Conservation (phyloP, 2,329 filamentous ascomycete species). For the Lizonia empirigonia region DNA sequence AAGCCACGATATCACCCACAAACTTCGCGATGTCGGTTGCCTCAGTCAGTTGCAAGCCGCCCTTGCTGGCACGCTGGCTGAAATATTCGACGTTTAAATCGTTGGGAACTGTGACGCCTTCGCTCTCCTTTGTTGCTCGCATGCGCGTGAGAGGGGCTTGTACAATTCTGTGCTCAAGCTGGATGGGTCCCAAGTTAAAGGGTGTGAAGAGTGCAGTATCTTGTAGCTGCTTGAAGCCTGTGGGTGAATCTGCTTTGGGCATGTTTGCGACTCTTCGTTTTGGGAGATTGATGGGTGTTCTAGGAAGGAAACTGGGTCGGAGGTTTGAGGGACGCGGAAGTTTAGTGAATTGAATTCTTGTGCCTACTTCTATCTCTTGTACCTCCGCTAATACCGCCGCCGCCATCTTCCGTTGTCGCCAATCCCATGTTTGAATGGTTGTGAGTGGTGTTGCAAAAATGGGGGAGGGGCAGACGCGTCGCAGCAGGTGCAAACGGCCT, state of each 20-base stretch:
- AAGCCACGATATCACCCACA: slow-evolving; percentile 20
- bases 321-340: background rate
- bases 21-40: slow-evolving; percentile 53
- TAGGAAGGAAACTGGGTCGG: background rate
- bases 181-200: slow-evolving; percentile 40
- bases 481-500: slow-evolving; percentile 5
- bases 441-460: slow-evolving; percentile 37
- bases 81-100: slow-evolving; percentile 60
- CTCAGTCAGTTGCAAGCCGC: slow-evolving; percentile 65
- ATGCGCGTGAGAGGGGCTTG: slow-evolving; percentile 52
- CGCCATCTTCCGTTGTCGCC: slow-evolving; percentile 4
- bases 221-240: slow-evolving; percentile 40
- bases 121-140: slow-evolving; percentile 56
- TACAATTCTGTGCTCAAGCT: slow-evolving; percentile 48
- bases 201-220: slow-evolving; percentile 42
- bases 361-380: slow-evolving; percentile 28
- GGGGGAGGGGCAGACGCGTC: slow-evolving; percentile 28
- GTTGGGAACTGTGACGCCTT: slow-evolving; percentile 53
- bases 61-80: slow-evolving; percentile 58
- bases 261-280: slow-evolving; percentile 24
- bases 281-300: background rate
- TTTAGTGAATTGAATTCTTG: slow-evolving; percentile 16
- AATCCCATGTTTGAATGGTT: slow-evolving; percentile 26
- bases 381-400: slow-evolving; percentile 30
- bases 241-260: slow-evolving; percentile 39